A percentile compares a stretch with the other conserved stretches of the same genome.
Evolutionary conservation across 2,329 filamentous ascomycete genomes (phyloP).

Genomic region (Aspergillus alliaceus): DNA sequence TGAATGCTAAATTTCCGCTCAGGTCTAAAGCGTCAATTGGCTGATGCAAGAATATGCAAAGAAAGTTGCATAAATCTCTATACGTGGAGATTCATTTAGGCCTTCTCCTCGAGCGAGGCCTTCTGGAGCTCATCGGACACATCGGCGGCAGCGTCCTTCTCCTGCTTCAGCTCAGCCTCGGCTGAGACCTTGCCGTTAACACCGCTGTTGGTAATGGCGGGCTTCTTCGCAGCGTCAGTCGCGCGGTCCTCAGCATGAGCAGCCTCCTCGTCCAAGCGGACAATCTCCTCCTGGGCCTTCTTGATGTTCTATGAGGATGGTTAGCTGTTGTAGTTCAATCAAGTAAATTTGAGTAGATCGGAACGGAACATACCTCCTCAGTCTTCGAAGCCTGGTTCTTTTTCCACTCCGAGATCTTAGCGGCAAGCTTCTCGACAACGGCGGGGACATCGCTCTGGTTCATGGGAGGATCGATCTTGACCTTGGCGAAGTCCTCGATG

Average conservation of each 20-base stretch:
- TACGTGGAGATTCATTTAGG: constrained; percentile 19
- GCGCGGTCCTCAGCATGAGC: constrained; percentile 38
- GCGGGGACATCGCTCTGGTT: constrained; percentile 77
- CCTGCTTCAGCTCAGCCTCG: constrained; percentile 55
- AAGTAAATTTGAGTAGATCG: background rate
- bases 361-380: constrained; percentile 67
- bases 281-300: constrained; percentile 94
- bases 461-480: constrained; percentile 86
- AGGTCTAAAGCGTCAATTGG: constrained; percentile 21
- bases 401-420: constrained; percentile 90
- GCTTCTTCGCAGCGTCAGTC: constrained; percentile 56
- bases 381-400: constrained; percentile 86
- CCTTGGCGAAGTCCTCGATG: constrained; percentile 82
- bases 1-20: constrained; percentile 26
- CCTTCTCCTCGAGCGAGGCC: constrained; percentile 59
- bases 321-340: background rate
- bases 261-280: constrained; percentile 73
- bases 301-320: constrained; percentile 75
- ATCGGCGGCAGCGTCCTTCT: constrained; percentile 61
- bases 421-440: constrained; percentile 84
- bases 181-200: constrained; percentile 55
- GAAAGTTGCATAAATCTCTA: constrained; percentile 14
- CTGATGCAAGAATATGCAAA: constrained; percentile 18
- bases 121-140: constrained; percentile 61
- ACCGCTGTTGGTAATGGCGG: constrained; percentile 50